Evolutionary conservation across 2,329 filamentous ascomycete genomes (phyloP).

Genomic region (Arthrobotrys conoides): DNA sequence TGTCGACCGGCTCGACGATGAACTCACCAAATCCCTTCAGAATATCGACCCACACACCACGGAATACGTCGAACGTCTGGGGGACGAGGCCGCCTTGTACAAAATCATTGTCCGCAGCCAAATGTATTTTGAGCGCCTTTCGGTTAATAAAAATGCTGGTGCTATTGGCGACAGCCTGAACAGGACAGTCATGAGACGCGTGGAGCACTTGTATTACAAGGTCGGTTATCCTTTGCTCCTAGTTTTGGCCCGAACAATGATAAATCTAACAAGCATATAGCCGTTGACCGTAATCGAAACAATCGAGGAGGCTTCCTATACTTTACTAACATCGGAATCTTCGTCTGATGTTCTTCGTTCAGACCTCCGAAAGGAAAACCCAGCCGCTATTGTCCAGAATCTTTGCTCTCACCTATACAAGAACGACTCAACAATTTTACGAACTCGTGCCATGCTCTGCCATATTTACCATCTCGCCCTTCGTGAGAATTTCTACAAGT

Average conservation of each 20-base stretch:
- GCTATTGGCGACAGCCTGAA: constrained; percentile 86
- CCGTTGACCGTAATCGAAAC: constrained; percentile 55
- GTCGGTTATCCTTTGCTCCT: constrained; percentile 67
- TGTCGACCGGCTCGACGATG: constrained; percentile 94
- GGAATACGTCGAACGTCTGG: constrained; percentile 95
- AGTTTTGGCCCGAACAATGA: not conserved
- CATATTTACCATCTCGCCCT: constrained; percentile 98
- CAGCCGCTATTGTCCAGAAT: constrained; percentile 69
- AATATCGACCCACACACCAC: constrained; percentile 98
- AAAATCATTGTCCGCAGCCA: constrained; percentile 89
- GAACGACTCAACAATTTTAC: constrained; percentile 88
- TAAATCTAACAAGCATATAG: constrained; percentile 18
- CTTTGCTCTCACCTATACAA: constrained; percentile 96
- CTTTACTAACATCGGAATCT: constrained; percentile 71
- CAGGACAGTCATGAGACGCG: constrained; percentile 89
- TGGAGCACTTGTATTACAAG: constrained; percentile 99
- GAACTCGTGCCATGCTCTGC: constrained; percentile 96
- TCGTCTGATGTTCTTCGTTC: constrained; percentile 72
- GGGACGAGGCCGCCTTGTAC: constrained; percentile 91
- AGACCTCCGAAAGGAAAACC: constrained; percentile 30
- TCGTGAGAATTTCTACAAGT: constrained; percentile 97
- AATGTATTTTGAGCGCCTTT: constrained; percentile 87
- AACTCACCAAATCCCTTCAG: constrained; percentile 96
- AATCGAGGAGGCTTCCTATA: constrained; percentile 42
- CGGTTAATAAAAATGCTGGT: constrained; percentile 77